These are phyloP conservation scores for Cenococcum geophilum DNA, from an alignment of 495 filamentous ascomycete species.

Conservation along the genomic window DNA sequence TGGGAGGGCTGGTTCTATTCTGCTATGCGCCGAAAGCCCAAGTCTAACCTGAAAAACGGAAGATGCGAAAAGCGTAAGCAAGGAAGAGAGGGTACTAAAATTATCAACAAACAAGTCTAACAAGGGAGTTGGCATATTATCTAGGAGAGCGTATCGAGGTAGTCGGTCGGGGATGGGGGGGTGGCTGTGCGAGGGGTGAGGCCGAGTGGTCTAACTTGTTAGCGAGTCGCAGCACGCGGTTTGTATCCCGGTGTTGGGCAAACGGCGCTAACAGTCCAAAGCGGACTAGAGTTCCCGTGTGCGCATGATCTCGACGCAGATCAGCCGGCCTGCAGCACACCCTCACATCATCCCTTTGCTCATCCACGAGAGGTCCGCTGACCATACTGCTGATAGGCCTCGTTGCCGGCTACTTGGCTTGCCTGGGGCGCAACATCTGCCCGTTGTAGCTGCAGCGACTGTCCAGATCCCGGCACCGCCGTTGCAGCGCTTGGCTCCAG, in stretches of 20 bases:
- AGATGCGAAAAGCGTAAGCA: background rate
- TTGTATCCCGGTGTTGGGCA: background rate
- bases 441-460: conserved; percentile 31
- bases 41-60: background rate
- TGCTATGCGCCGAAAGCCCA: conserved; percentile 1
- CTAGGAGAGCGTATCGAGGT: no score
- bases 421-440: conserved; percentile 22
- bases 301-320: conserved; percentile 8
- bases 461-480: conserved; percentile 21
- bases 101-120: no score
- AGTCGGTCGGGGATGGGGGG: no score
- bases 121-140: no score
- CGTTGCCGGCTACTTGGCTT: conserved; percentile 21
- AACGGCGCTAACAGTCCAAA: background rate
- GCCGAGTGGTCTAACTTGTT: background rate
- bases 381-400: conserved; percentile 28
- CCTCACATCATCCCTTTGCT: conserved; percentile 7
- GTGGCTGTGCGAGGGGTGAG: background rate
- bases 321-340: conserved; percentile 2
- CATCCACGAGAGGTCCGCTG: conserved; percentile 31
- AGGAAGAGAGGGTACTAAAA: background rate
- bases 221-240: background rate
- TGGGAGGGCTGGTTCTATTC: background rate
- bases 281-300: background rate
- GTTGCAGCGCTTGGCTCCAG: conserved; percentile 17